These are phyloP conservation scores for Malassezia japonica DNA, from an alignment of 1,284 basidiomycete species.

Conservation along the genomic window DNA sequence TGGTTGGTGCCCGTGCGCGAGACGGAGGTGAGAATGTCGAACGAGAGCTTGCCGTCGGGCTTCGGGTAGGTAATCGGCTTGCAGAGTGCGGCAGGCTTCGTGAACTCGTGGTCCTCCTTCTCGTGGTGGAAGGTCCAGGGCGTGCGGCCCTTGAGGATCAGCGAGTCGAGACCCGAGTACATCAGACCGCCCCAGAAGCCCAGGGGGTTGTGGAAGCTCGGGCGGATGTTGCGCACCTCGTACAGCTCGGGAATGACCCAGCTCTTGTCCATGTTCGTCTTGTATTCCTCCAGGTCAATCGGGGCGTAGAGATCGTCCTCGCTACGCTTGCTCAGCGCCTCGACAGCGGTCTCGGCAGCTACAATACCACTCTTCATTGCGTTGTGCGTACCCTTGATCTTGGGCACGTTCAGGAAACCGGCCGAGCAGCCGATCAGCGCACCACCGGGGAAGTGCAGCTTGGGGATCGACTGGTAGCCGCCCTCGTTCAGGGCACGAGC, in stretches of 20 bases:
- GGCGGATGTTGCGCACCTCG: slow-evolving; percentile 84
- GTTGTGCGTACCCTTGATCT: slow-evolving; percentile 99
- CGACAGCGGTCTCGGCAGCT: slow-evolving; percentile 77
- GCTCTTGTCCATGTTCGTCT: slow-evolving; percentile 62
- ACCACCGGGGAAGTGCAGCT: slow-evolving; percentile 86
- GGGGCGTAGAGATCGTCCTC: slow-evolving; percentile 22
- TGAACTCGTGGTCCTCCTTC: slow-evolving; percentile 57
- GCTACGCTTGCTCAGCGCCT: slow-evolving; percentile 53
- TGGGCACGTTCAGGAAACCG: slow-evolving; percentile 87
- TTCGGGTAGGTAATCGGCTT: slow-evolving; percentile 80
- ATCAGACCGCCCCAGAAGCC: slow-evolving; percentile 80
- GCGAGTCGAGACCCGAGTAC: slow-evolving; percentile 80
- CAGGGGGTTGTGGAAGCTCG: slow-evolving; percentile 74
- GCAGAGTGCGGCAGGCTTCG: slow-evolving; percentile 52
- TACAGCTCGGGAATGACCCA: slow-evolving; percentile 83
- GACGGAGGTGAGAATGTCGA: slow-evolving; percentile 84
- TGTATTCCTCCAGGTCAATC: slow-evolving; percentile 70
- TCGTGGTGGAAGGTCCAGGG: slow-evolving; percentile 85
- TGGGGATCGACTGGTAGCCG: slow-evolving; percentile 83
- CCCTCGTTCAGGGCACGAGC: slow-evolving; percentile 88
- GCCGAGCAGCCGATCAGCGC: slow-evolving; percentile 91
- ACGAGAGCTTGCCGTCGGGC: slow-evolving; percentile 81
- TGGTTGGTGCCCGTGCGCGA: slow-evolving; percentile 91
- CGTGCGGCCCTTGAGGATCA: slow-evolving; percentile 73
- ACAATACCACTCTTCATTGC: slow-evolving; percentile 99